Conservation (phyloP, 2,329 filamentous ascomycete genomes). For the Pseudogymnoascus sp. region DNA sequence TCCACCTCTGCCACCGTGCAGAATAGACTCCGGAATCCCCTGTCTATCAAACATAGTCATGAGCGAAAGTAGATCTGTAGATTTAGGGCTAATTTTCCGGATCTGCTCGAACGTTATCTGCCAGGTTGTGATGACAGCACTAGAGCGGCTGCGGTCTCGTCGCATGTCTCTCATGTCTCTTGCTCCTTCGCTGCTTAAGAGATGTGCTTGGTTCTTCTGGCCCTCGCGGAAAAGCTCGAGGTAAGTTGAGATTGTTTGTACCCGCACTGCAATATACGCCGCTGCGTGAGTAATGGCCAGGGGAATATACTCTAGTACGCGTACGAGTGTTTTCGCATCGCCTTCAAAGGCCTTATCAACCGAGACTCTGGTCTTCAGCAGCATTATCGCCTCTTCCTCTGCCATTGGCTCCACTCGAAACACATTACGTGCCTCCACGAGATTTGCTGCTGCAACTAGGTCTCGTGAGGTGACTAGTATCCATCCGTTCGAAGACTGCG, state of each 20-base stretch:
- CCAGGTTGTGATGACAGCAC: constrained; percentile 32
- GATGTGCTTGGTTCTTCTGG: constrained; percentile 22
- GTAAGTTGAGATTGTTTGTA: constrained; percentile 30
- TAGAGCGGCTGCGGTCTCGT: constrained; percentile 26
- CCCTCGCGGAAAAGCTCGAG: constrained; percentile 30
- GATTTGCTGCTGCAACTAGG: not conserved
- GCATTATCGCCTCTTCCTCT: constrained; percentile 3
- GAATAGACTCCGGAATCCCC: constrained; percentile 16
- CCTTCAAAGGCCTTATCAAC: not conserved
- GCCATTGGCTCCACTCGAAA: not conserved
- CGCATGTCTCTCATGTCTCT: constrained; percentile 27
- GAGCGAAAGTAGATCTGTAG: constrained; percentile 16
- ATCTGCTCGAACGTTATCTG: constrained; percentile 33
- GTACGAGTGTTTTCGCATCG: constrained; percentile 9
- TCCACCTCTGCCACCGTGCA: constrained; percentile 9
- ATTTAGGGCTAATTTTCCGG: constrained; percentile 15
- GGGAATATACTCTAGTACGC: constrained; percentile 22
- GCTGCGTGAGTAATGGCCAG: constrained; percentile 25
- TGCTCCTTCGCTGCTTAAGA: constrained; percentile 24
- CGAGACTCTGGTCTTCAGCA: constrained; percentile 7
- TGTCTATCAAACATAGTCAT: constrained; percentile 20
- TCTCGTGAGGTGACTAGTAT: constrained; percentile 10
- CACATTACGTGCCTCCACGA: not conserved
- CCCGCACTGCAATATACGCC: constrained; percentile 19
- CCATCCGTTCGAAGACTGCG: constrained; percentile 7